phyloP scores from a whole-genome alignment of 1,139 yeast species.

The Geotrichum fermentans region DNA sequence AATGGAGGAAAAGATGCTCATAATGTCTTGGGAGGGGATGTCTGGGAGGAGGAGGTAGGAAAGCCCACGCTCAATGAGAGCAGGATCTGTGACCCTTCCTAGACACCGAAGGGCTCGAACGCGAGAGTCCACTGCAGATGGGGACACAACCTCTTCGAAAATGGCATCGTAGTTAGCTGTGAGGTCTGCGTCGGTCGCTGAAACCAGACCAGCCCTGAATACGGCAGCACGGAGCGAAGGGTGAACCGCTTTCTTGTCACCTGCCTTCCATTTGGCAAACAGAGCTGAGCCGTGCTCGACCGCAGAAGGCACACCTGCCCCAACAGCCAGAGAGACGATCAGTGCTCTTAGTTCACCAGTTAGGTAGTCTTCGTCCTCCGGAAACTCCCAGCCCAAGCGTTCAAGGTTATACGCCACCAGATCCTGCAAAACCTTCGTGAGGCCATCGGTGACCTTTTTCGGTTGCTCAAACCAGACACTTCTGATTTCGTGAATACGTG shows the following conservation, averaged over 20 bases:
- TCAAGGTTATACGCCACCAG: slow-evolving; percentile 44
- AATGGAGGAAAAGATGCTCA: slow-evolving; percentile 51
- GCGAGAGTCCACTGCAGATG: slow-evolving; percentile 60
- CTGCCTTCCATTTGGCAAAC: slow-evolving; percentile 41
- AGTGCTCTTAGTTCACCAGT: slow-evolving; percentile 50
- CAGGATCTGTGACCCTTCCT: slow-evolving; percentile 49
- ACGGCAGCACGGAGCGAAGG: slow-evolving; percentile 56
- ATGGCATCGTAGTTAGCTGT: slow-evolving; percentile 47
- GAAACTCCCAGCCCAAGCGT: slow-evolving; percentile 39
- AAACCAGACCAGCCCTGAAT: slow-evolving; percentile 48
- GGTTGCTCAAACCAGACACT: slow-evolving; percentile 49
- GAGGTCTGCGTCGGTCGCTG: slow-evolving; percentile 37
- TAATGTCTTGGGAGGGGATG: slow-evolving; percentile 69
- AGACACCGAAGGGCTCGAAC: slow-evolving; percentile 61
- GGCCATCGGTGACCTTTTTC: slow-evolving; percentile 37
- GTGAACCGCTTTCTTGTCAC: slow-evolving; percentile 42
- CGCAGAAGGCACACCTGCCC: slow-evolving; percentile 47
- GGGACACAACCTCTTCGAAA: slow-evolving; percentile 48
- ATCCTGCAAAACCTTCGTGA: slow-evolving; percentile 42
- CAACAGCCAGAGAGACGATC: slow-evolving; percentile 51
- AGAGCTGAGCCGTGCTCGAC: slow-evolving; percentile 44
- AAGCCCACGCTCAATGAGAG: slow-evolving; percentile 41
- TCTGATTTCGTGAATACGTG: slow-evolving; percentile 43
- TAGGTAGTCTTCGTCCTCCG: slow-evolving; percentile 43
- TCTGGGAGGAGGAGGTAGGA: slow-evolving; percentile 40